Percentiles rank a stretch among this genome's conserved stretches.
Evolutionary conservation across 768 basidiomycete genomes (phyloP).

Genomic region (Lentinus brumalis): DNA sequence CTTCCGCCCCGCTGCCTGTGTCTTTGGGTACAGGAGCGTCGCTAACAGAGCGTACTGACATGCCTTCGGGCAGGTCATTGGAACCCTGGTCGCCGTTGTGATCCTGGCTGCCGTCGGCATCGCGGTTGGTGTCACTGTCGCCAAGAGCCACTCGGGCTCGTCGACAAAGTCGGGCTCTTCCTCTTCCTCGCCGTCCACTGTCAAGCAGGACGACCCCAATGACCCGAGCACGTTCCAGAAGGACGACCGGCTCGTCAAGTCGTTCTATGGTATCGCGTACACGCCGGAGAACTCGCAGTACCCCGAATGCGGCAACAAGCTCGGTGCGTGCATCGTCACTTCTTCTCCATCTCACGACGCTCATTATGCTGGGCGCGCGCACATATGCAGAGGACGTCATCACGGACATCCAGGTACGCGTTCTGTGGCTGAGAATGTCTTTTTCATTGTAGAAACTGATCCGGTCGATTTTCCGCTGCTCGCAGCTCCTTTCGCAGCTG

Average conservation of each 20-base stretch:
- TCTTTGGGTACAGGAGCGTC: not conserved
- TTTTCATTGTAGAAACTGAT: constrained; percentile 13
- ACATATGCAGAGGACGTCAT: constrained; percentile 52
- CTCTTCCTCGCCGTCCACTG: constrained; percentile 20
- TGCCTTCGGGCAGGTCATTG: constrained; percentile 48
- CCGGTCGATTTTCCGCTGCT: not conserved
- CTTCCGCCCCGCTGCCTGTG: not conserved
- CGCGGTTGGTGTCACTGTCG: constrained; percentile 64
- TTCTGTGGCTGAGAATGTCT: not conserved
- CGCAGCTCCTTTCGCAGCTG: constrained; percentile 79
- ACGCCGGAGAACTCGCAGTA: constrained; percentile 75
- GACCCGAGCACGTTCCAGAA: constrained; percentile 82
- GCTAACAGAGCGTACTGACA: not conserved
- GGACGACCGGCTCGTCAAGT: constrained; percentile 65
- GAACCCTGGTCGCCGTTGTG: constrained; percentile 46
- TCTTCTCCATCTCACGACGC: not conserved
- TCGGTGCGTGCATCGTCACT: constrained; percentile 32
- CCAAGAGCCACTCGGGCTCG: constrained; percentile 48
- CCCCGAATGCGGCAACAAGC: constrained; percentile 64
- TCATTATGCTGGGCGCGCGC: not conserved
- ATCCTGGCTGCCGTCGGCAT: constrained; percentile 60
- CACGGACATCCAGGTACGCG: constrained; percentile 65
- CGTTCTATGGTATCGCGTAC: constrained; percentile 88
- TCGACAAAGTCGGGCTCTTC: constrained; percentile 23
- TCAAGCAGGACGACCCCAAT: constrained; percentile 47